phyloP scores from a whole-genome alignment of 352 stramenopile genomes.

The Phytophthora nicotianae region DNA sequence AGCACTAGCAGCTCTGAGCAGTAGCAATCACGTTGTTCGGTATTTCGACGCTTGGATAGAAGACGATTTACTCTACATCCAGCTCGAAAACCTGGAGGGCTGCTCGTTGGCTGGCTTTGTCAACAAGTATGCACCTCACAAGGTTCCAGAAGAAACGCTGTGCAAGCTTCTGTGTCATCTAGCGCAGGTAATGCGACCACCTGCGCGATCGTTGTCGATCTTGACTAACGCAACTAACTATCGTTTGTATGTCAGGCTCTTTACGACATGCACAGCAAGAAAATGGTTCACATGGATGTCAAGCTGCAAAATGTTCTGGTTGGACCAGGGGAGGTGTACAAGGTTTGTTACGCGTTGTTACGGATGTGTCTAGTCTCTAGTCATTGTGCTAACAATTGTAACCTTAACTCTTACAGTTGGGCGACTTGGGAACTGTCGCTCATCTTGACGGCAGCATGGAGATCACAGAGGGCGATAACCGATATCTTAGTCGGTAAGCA shows the following conservation, averaged over 20 bases:
- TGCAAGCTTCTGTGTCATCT: conserved; percentile 82
- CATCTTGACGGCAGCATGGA: conserved; percentile 84
- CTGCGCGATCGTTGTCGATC: neutral
- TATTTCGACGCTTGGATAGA: conserved; percentile 92
- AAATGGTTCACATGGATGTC: conserved; percentile 90
- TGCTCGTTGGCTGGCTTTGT: conserved; percentile 71
- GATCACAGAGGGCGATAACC: conserved; percentile 87
- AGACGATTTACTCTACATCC: conserved; percentile 89
- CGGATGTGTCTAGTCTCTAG: neutral
- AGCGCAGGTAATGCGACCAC: conserved; percentile 48
- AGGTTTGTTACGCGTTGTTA: conserved; percentile 43
- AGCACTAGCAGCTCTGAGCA: conserved; percentile 76
- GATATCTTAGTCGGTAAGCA: conserved; percentile 78
- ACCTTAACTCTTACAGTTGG: conserved; percentile 41
- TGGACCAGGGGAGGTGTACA: conserved; percentile 68
- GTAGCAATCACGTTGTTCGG: conserved; percentile 78
- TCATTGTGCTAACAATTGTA: conserved; percentile 6
- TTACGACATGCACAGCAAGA: conserved; percentile 81
- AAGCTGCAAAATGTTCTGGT: conserved; percentile 87
- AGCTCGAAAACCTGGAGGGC: conserved; percentile 75
- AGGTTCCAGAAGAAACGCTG: conserved; percentile 72
- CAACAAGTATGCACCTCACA: conserved; percentile 65
- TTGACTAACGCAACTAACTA: neutral
- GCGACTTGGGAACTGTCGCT: conserved; percentile 82
- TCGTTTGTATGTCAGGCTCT: conserved; percentile 46